These are phyloP conservation scores for Biancaea sappan DNA, from an alignment of 306 rosid genomes.

Conservation along the genomic window DNA sequence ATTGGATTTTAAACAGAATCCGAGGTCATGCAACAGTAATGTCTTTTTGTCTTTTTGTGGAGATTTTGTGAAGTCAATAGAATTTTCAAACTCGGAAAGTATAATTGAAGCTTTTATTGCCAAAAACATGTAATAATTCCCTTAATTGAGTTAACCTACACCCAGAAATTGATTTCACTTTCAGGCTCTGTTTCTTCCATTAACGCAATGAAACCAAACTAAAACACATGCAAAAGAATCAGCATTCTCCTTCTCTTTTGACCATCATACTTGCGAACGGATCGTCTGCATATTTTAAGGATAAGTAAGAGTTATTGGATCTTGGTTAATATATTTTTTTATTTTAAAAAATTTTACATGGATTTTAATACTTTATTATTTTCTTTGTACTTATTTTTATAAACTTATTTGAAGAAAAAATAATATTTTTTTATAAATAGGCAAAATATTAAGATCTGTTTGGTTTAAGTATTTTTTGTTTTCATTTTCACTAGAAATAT, in stretches of 20 bases:
- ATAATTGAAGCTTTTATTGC: neutral
- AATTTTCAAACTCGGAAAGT: neutral
- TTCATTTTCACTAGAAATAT: too few relatives aligned
- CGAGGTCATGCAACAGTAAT: neutral
- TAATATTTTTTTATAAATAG: too few relatives aligned
- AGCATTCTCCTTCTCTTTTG: neutral
- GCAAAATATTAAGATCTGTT: too few relatives aligned
- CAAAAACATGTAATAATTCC: neutral
- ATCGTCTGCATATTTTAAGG: too few relatives aligned
- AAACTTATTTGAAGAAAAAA: too few relatives aligned
- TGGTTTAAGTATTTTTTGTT: too few relatives aligned
- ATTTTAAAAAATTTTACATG: too few relatives aligned
- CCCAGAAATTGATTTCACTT: neutral
- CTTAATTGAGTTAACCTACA: neutral
- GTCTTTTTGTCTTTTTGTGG: constrained; percentile 1
- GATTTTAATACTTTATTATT: too few relatives aligned
- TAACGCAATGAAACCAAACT: neutral
- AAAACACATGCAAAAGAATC: neutral
- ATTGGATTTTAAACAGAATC: constrained; percentile 21
- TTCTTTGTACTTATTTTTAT: too few relatives aligned
- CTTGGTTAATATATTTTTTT: too few relatives aligned
- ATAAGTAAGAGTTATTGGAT: too few relatives aligned
- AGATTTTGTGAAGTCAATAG: neutral
- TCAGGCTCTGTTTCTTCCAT: neutral
- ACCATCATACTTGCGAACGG: too few relatives aligned